A percentile compares a stretch with the other conserved stretches of the same genome.
Conservation (phyloP, 805 yeast species). For the Candida patagonica region DNA sequence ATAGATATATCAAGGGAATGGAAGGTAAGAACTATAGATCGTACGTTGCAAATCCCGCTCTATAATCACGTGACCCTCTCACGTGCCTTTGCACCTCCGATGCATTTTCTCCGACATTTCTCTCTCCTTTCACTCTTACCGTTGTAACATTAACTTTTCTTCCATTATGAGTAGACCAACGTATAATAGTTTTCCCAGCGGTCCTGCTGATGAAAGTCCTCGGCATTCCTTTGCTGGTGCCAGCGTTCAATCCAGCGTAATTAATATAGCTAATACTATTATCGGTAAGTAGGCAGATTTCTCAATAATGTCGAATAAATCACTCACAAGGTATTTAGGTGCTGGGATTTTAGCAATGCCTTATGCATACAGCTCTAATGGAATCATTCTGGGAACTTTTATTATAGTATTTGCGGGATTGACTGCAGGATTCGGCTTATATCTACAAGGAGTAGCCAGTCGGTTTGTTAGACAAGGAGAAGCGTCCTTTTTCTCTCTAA, state of each 20-base stretch:
- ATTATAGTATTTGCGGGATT: conserved; percentile 51
- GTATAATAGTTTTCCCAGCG: conserved; percentile 3
- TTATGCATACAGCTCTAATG: conserved; percentile 56
- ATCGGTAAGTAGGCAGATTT: conserved; percentile 21
- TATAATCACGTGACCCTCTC: too few relatives aligned
- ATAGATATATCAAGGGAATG: too few relatives aligned
- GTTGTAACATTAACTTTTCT: too few relatives aligned
- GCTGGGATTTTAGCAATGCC: conserved; percentile 77
- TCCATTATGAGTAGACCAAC: too few relatives aligned
- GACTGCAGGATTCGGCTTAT: conserved; percentile 59
- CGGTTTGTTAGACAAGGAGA: conserved; percentile 45
- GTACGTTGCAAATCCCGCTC: too few relatives aligned
- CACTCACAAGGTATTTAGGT: too few relatives aligned
- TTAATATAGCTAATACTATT: conserved; percentile 63
- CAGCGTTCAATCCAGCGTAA: conserved; percentile 43
- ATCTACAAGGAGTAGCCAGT: conserved; percentile 51
- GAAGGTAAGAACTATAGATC: too few relatives aligned
- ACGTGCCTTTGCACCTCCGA: too few relatives aligned
- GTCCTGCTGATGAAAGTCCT: neutral
- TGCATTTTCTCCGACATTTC: too few relatives aligned
- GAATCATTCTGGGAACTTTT: conserved; percentile 45
- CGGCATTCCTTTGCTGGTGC: conserved; percentile 9
- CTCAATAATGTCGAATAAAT: too few relatives aligned
- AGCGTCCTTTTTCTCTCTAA: conserved; percentile 61
- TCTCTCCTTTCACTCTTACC: too few relatives aligned